phyloP scores from a whole-genome alignment of 352 stramenopile species.

The Phytophthora foliorum region DNA sequence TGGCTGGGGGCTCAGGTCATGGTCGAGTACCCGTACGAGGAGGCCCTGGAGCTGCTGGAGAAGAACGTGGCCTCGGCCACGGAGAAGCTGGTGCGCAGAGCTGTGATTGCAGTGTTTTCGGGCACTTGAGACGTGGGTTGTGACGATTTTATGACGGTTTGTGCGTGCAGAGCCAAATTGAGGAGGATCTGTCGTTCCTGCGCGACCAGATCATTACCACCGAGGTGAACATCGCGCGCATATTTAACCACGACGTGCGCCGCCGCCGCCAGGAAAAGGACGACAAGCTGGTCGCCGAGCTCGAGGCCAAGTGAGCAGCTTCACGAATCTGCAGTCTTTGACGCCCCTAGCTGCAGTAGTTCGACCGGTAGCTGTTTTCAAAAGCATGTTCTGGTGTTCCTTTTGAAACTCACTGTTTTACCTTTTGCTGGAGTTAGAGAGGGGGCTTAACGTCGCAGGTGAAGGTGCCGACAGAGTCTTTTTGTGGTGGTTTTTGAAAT shows the following conservation, averaged over 20 bases:
- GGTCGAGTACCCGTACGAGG: constrained; percentile 98
- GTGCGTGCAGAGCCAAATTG: constrained; percentile 67
- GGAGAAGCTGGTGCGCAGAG: constrained; percentile 67
- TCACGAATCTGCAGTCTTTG: too few relatives aligned
- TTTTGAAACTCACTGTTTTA: constrained; percentile 17
- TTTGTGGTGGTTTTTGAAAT: not conserved
- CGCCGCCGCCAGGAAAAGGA: constrained; percentile 85
- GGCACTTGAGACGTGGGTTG: not conserved
- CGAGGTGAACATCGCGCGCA: constrained; percentile 97
- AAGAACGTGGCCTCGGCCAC: constrained; percentile 75
- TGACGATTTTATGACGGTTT: constrained; percentile 7
- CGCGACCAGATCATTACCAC: constrained; percentile 98
- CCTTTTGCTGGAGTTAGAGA: constrained; percentile 7
- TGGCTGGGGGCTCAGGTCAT: constrained; percentile 98
- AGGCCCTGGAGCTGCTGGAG: constrained; percentile 92
- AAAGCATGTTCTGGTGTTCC: constrained; percentile 30
- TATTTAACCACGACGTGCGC: constrained; percentile 98
- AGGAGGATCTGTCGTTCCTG: constrained; percentile 94
- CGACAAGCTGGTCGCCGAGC: constrained; percentile 63
- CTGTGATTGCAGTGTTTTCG: not conserved
- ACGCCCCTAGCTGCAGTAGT: constrained; percentile 20
- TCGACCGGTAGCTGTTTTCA: constrained; percentile 16
- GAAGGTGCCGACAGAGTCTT: not conserved
- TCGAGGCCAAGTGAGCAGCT: constrained; percentile 64
- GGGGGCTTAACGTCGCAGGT: not conserved